Evolutionary conservation across 768 basidiomycete species (phyloP), one percentile per base, ranked within the genome.

Genomic region (Mycena galopus): DNA sequence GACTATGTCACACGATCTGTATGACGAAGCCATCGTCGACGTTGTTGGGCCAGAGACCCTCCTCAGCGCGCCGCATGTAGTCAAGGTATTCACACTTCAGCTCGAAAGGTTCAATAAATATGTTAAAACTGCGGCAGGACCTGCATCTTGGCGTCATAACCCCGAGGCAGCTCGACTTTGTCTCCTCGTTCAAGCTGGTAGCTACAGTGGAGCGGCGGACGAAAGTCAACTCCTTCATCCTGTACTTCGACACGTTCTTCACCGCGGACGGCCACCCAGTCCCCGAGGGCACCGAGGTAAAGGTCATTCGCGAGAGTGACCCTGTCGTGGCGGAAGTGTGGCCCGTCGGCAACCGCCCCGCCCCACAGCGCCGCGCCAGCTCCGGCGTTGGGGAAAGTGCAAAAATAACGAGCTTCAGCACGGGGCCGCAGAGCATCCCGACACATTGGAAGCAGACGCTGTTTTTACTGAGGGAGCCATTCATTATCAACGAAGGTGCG

Each of bases 401-500:
- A 23, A 76, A 71, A 19, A 79, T 91, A 10, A 89, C 88, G 8
- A 95, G 93, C 80, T 95, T 99, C 82, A 97, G 95, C 76, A 99
- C 97, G 0, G 95, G 97, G 0, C 96, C 97, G 12, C 84, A 84
- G 76, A 96, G 94, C 68, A 89, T 90, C 27, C 91, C 95, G 12
- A 99, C 97, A 30, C 97, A 99, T 80, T 99, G 97, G 97, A 96
- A 96, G 79, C 97, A 99, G 79, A 96, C 97, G 0, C 76, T 96
- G 3, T 98, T 99, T 82, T 81, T 99, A 75, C 86, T 99, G 68
- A 85, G 89, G 56, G 91, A 96, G 66, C 94, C 95, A 0, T 88
- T 98, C 63, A 78, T 81, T n/a, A 91, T 94, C 2, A 87, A 88
- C 4, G 91, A 94, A 85, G 95, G 95, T 93, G 47, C 19, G 89